Percentiles rank a stretch among this genome's conserved stretches.
Conservation (phyloP, 768 basidiomycete species). For the Pholiota molesta region DNA sequence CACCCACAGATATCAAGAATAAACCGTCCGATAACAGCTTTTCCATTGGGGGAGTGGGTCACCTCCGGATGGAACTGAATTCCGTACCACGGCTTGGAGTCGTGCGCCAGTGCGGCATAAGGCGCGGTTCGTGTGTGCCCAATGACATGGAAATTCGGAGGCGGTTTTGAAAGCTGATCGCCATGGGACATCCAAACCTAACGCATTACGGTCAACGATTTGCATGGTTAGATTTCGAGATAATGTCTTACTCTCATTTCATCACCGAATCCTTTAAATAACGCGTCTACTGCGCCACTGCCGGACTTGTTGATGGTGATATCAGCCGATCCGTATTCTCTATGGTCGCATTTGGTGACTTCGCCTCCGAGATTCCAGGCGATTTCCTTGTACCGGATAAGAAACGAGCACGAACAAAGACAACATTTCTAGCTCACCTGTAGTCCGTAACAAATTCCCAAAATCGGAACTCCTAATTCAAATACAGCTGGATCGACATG, state of each 20-base stretch:
- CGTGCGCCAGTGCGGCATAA: constrained; percentile 91
- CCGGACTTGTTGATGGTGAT: constrained; percentile 72
- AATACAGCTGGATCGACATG: constrained; percentile 94
- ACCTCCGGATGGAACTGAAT: constrained; percentile 99
- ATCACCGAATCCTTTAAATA: constrained; percentile 87
- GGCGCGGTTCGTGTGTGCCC: constrained; percentile 88
- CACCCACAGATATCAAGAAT: constrained; percentile 85
- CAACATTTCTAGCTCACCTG: constrained; percentile 56
- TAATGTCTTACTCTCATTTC: constrained; percentile 73
- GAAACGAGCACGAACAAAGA: background rate
- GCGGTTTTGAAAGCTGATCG: constrained; percentile 85
- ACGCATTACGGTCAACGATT: background rate
- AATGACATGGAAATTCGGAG: constrained; percentile 84
- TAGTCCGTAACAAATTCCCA: constrained; percentile 97
- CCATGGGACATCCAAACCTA: constrained; percentile 99
- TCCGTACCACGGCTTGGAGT: constrained; percentile 87
- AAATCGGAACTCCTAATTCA: constrained; percentile 83
- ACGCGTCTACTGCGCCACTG: constrained; percentile 59
- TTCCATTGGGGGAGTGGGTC: constrained; percentile 89
- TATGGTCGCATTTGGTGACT: constrained; percentile 84
- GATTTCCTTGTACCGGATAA: constrained; percentile 67
- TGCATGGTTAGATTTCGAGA: background rate
- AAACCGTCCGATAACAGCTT: constrained; percentile 86
- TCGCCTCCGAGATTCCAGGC: constrained; percentile 86
- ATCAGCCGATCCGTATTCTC: constrained; percentile 94